Conservation (phyloP, 2,329 filamentous ascomycete species). For the Neurospora sp. region DNA sequence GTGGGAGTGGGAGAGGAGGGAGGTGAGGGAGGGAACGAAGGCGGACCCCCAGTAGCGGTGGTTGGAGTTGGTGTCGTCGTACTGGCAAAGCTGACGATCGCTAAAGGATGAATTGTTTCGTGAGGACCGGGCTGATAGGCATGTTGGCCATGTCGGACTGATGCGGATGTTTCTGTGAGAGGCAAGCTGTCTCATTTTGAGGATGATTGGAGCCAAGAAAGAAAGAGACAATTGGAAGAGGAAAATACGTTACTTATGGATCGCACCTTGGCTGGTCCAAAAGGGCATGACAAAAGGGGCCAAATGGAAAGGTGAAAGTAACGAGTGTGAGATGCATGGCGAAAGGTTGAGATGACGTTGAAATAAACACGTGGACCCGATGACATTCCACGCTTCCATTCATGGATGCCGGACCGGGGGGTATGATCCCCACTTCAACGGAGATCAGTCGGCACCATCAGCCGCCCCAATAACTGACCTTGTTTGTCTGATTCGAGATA, state of each 20-base stretch:
- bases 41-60: slow-evolving; percentile 6
- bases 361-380: neutral
- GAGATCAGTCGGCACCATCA: no score
- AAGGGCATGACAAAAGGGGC: no score
- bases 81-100: neutral
- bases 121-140: no score
- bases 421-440: neutral
- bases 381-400: neutral
- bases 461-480: no score
- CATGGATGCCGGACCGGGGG: neutral
- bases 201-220: no score
- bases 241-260: no score
- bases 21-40: slow-evolving; percentile 3
- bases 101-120: neutral
- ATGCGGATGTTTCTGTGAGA: rapidly evolving
- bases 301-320: no score
- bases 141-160: neutral
- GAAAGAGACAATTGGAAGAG: no score
- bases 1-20: slow-evolving; percentile 1
- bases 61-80: neutral
- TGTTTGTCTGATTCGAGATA: no score
- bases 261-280: no score
- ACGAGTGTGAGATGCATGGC: neutral
- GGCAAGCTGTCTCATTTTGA: neutral
- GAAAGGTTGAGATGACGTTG: neutral